Percentiles rank a stretch among this genome's conserved stretches.
phyloP scores from a whole-genome alignment of 2,329 filamentous ascomycete genomes.

The Erysiphe pulchra region DNA sequence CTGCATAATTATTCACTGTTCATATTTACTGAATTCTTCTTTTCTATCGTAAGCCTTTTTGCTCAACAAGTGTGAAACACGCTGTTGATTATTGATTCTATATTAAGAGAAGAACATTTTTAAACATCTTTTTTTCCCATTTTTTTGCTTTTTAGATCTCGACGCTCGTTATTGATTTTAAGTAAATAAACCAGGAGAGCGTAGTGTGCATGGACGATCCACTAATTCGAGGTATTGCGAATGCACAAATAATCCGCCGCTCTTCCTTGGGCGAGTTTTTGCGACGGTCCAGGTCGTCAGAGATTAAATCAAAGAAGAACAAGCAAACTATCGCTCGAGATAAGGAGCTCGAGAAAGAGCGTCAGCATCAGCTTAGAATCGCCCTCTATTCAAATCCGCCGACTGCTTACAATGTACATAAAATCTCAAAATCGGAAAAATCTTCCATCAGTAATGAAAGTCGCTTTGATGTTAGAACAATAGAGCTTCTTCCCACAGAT shows the following conservation, averaged over 20 bases:
- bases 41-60: too few relatives aligned
- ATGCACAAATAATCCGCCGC: conserved; percentile 15
- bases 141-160: too few relatives aligned
- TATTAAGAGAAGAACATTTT: too few relatives aligned
- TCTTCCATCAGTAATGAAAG: conserved; percentile 32
- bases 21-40: too few relatives aligned
- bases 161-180: too few relatives aligned
- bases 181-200: too few relatives aligned
- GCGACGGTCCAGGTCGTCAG: conserved; percentile 40
- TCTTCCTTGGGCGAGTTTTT: conserved; percentile 32
- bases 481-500: conserved; percentile 18
- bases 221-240: neutral
- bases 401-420: conserved; percentile 20
- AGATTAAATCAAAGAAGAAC: conserved; percentile 36
- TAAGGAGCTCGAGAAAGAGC: conserved; percentile 25
- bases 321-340: conserved; percentile 21
- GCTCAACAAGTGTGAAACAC: too few relatives aligned
- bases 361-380: conserved; percentile 31
- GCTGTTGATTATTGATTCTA: too few relatives aligned
- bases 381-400: conserved; percentile 20
- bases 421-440: conserved; percentile 13
- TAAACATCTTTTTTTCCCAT: too few relatives aligned
- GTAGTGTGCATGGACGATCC: neutral
- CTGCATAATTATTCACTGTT: too few relatives aligned
- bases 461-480: conserved; percentile 33